phyloP scores from a whole-genome alignment of 371 early-diverging fungal species.

The Apophysomyces elegans region DNA sequence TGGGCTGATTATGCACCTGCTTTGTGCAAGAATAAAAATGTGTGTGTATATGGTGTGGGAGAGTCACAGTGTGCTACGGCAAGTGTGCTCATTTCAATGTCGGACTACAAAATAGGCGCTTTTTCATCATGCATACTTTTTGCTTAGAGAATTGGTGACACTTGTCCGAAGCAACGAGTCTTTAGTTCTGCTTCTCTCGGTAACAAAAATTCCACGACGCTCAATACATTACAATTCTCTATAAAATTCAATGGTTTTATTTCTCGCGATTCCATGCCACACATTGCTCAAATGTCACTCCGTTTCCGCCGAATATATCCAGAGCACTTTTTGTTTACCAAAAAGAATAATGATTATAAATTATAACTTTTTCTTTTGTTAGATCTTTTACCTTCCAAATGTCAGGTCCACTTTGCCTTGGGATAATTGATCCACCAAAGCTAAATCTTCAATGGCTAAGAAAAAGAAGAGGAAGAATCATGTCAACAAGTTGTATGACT shows the following conservation, averaged over 20 bases:
- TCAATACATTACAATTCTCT: no score
- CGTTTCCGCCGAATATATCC: constrained; percentile 96
- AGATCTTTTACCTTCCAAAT: constrained; percentile 74
- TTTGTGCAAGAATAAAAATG: no score
- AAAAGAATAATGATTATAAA: not conserved
- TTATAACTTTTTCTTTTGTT: not conserved
- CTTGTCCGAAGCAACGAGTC: no score
- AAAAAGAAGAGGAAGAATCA: not conserved
- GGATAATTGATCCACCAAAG: constrained; percentile 79
- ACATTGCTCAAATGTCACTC: constrained; percentile 84
- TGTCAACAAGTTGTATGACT: no score
- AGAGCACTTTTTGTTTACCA: constrained; percentile 68
- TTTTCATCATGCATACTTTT: no score
- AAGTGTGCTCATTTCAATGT: no score
- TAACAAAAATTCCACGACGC: no score
- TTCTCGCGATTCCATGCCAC: constrained; percentile 69
- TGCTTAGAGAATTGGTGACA: no score
- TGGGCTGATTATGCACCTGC: not conserved
- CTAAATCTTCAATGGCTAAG: constrained; percentile 75
- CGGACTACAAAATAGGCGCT: no score
- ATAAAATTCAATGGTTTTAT: not conserved
- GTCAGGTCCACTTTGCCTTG: constrained; percentile 91
- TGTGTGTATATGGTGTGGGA: no score
- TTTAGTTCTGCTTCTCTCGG: no score
- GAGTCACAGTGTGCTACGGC: no score